Conservation (phyloP, 306 rosid genomes). For the Ormosia emarginata region DNA sequence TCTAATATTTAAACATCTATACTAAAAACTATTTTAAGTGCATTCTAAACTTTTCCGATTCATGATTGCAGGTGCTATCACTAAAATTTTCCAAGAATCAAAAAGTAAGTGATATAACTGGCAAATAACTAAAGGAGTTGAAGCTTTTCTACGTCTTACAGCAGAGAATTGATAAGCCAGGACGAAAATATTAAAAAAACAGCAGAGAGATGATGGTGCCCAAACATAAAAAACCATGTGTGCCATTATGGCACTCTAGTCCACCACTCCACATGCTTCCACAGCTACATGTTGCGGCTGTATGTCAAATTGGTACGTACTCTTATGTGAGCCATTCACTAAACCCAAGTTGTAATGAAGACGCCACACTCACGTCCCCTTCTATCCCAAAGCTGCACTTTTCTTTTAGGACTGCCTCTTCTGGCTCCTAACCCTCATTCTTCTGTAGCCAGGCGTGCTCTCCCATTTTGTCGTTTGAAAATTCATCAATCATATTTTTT, state of each 20-base stretch:
- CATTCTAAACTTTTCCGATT: too few species aligned
- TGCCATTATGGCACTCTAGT: not conserved
- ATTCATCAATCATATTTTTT: not conserved
- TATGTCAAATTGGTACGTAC: not conserved
- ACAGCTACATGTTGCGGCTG: not conserved
- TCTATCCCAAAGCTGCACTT: not conserved
- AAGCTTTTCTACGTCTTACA: not conserved
- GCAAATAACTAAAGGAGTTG: not conserved
- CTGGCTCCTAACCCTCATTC: not conserved
- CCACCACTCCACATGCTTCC: not conserved
- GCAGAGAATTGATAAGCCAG: not conserved
- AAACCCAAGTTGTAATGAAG: not conserved
- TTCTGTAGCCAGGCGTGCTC: not conserved
- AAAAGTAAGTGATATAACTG: not conserved
- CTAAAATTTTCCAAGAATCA: not conserved
- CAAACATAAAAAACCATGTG: not conserved
- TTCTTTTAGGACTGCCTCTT: not conserved
- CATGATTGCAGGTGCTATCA: not conserved
- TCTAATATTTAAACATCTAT: too few species aligned
- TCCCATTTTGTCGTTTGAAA: not conserved
- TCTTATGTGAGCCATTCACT: not conserved
- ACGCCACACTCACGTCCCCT: not conserved
- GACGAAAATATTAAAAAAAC: too few species aligned
- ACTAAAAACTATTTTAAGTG: too few species aligned
- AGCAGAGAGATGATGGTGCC: not conserved